Evolutionary conservation across 2,329 filamentous ascomycete species (phyloP).

Genomic region (Fonsecaea multimorphosa): DNA sequence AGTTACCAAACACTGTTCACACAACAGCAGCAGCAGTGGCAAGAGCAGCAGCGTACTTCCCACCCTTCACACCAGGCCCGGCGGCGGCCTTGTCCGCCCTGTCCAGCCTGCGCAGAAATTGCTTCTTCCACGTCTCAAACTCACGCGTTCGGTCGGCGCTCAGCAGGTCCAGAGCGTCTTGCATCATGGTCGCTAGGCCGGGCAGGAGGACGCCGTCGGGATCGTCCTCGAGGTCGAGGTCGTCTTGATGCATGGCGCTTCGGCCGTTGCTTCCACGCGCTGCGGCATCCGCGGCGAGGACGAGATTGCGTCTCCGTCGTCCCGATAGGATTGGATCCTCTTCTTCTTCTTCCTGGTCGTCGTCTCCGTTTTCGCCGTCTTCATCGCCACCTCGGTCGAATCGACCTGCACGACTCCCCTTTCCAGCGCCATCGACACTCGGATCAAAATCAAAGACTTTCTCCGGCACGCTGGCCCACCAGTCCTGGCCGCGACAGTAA

Average conservation of each 20-base stretch:
- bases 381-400: slow-evolving; percentile 13
- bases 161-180: slow-evolving; percentile 55
- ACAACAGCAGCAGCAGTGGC: no score
- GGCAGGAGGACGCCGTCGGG: slow-evolving; percentile 49
- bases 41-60: no score
- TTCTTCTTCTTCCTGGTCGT: slow-evolving; percentile 35
- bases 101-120: slow-evolving; percentile 49
- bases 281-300: no score
- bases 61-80: background rate
- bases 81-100: slow-evolving; percentile 43
- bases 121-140: slow-evolving; percentile 53
- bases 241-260: background rate
- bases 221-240: slow-evolving; percentile 42
- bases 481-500: slow-evolving; percentile 66
- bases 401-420: slow-evolving; percentile 4
- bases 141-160: slow-evolving; percentile 52
- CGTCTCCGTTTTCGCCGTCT: slow-evolving; percentile 33
- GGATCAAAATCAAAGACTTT: slow-evolving; percentile 46
- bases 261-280: no score
- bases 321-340: slow-evolving; percentile 19
- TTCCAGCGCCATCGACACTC: slow-evolving; percentile 36
- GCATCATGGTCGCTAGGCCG: slow-evolving; percentile 59
- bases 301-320: background rate
- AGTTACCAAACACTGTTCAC: no score
- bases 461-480: slow-evolving; percentile 66